These are phyloP conservation scores for Pleomassaria siparia DNA, from an alignment of 2,329 filamentous ascomycete species.

Conservation along the genomic window DNA sequence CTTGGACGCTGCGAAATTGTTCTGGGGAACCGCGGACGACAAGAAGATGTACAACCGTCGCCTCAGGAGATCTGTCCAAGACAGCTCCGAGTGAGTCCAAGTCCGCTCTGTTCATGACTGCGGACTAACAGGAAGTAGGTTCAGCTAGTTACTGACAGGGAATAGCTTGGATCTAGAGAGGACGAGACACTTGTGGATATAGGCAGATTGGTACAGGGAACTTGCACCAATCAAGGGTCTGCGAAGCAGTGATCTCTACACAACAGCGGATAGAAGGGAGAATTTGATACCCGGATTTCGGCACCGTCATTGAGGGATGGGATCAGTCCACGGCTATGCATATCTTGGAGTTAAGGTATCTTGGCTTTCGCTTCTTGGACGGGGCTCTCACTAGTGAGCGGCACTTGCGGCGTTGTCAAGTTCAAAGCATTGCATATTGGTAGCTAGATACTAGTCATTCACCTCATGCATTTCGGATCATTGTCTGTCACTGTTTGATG, in stretches of 20 bases:
- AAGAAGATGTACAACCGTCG: constrained; percentile 83
- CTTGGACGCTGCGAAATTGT: constrained; percentile 80
- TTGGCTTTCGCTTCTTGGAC: background rate
- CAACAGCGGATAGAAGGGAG: constrained; percentile 20
- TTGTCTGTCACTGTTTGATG: too few relatives aligned
- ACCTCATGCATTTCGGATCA: background rate
- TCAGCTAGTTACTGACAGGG: too few relatives aligned
- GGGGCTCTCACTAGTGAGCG: background rate
- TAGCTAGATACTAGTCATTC: too few relatives aligned
- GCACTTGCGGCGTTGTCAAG: background rate
- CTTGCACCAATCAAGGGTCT: too few relatives aligned
- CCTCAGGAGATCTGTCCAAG: constrained; percentile 73
- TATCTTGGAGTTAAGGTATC: constrained; percentile 2
- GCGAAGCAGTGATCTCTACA: constrained; percentile 27
- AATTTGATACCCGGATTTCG: constrained; percentile 31
- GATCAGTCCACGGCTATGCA: constrained; percentile 9
- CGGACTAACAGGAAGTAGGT: constrained; percentile 5
- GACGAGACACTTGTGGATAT: too few relatives aligned
- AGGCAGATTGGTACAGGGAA: too few relatives aligned
- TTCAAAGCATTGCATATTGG: background rate
- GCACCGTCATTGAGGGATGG: constrained; percentile 2
- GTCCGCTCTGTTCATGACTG: background rate
- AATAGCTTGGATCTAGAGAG: too few relatives aligned
- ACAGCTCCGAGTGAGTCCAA: constrained; percentile 49
- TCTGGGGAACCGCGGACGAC: constrained; percentile 78